Conservation (phyloP, 106 monocot genomes). For the Gastrodia elata region DNA sequence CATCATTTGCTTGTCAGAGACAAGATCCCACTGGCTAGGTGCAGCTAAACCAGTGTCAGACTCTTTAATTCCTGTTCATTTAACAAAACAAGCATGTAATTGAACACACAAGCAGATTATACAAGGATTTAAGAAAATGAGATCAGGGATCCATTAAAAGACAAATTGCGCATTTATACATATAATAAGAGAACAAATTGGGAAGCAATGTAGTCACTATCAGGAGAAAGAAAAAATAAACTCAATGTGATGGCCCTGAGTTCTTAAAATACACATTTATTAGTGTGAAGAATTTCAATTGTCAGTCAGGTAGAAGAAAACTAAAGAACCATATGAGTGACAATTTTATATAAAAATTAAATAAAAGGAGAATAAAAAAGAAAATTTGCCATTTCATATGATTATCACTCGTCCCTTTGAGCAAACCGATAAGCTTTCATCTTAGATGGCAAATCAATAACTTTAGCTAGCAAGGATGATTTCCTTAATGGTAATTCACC, state of each 20-base stretch:
- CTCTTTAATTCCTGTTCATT: slow-evolving; percentile 81
- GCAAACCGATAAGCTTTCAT: neutral
- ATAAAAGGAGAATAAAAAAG: neutral
- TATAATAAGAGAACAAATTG: neutral
- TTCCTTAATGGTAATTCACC: neutral
- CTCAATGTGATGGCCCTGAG: neutral
- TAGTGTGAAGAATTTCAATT: neutral
- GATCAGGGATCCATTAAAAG: neutral
- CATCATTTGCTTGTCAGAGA: slow-evolving; percentile 99
- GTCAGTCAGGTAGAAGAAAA: neutral
- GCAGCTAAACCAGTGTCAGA: slow-evolving; percentile 92
- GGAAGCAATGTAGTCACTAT: neutral
- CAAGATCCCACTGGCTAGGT: slow-evolving; percentile 96
- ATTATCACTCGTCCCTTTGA: neutral
- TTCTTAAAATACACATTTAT: neutral
- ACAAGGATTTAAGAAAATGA: neutral
- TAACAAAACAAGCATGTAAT: neutral
- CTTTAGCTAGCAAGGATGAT: neutral
- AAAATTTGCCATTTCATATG: neutral
- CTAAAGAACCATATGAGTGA: neutral
- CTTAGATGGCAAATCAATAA: neutral
- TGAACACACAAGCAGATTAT: neutral
- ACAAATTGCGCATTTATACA: neutral
- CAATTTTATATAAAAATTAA: too few relatives aligned
- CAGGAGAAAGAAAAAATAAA: neutral